Evolutionary conservation across 2,329 filamentous ascomycete species (phyloP), one percentile per base, ranked within the genome.

Genomic region (Fusarium caatingaense): DNA sequence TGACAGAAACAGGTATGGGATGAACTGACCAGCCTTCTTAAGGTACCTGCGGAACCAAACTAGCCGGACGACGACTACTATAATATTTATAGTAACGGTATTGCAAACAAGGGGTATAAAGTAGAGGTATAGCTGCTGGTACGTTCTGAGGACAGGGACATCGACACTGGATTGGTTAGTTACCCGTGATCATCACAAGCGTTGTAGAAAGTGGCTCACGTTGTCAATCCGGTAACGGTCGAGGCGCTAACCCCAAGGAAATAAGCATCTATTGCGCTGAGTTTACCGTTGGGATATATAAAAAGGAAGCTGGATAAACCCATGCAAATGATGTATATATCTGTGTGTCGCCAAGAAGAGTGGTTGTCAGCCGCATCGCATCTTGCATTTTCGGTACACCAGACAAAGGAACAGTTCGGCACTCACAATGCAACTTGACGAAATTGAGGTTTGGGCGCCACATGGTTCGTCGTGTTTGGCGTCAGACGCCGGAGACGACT

Each of bases 121-220:
- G 69, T 87, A 88, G 37, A 87, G 69, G 53, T 81, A 83, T 6
- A 87, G 65, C 68, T 87, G 86, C 69, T 87, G 86, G 60, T 86
- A 87, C 0, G 78, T 80, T 62, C 80, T 80, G 18, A 87, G 72
- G 2, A 78, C 74, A 47, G 86, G 86, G 50, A 87, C 73, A 68
- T 87, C 84, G 42, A 86, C 72, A 16, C 85, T 87, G 23, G 8
- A 30, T 23, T 30, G 21, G 48, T 73, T 66, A 72, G 64, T 44
- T 30, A 12, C 40, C 18, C 3, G n/a, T 44, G n/a, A 18, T 23
- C 27, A 13, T 32, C 16, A n/a, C 30, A 27, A 56, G 34, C 28
- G 21, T 49, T 16, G 12, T 13, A 13, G 32, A 23, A 30, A 32
- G 46, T 37, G 37, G 76, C 80, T 49, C 62, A 86, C 83, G 83